phyloP scores from a whole-genome alignment of 306 rosid genomes.

The Aeschynomene evenia region DNA sequence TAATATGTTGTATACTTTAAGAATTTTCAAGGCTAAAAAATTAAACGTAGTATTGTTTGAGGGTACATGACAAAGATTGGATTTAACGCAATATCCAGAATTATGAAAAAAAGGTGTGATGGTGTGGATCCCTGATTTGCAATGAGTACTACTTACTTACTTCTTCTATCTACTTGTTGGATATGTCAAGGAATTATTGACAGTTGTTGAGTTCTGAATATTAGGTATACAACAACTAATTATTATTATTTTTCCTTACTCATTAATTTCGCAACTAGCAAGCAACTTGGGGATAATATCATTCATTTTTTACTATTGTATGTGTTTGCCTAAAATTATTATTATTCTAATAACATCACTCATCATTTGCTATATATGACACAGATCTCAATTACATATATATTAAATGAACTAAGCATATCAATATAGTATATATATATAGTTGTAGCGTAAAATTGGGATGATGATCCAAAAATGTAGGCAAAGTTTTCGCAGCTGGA shows the following conservation, averaged over 20 bases:
- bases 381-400: background rate
- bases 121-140: background rate
- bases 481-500: background rate
- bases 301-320: background rate
- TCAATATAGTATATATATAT: too few species aligned
- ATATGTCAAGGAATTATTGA: background rate
- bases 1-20: too few species aligned
- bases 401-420: too few species aligned
- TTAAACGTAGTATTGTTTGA: too few species aligned
- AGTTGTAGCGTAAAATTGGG: background rate
- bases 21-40: too few species aligned
- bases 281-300: conserved; percentile 7
- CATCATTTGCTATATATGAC: background rate
- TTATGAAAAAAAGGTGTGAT: background rate
- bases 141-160: too few species aligned
- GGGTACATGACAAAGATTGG: too few species aligned
- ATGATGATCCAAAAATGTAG: background rate
- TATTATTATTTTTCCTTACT: background rate
- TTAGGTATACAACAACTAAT: background rate
- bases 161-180: too few species aligned
- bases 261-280: conserved; percentile 10
- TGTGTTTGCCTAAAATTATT: background rate
- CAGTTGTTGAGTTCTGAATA: background rate
- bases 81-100: too few species aligned
- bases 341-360: conserved; percentile 13